Evolutionary conservation across 306 rosid species (phyloP), one percentile per base, ranked within the genome.

Genomic region (Betula pendula): DNA sequence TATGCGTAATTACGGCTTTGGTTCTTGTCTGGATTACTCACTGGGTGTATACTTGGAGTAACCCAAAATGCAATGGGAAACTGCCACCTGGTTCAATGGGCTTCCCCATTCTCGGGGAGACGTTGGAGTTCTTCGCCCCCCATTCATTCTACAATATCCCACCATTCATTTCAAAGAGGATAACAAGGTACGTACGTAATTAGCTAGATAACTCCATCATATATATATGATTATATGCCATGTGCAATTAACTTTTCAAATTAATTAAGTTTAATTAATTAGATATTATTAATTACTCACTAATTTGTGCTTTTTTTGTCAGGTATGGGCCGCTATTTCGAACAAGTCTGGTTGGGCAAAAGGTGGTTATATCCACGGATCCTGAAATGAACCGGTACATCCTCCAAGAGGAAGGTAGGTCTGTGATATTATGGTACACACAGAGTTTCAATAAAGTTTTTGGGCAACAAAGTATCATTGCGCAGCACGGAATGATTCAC

Each of bases 21-120:
- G 13, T 50, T 40, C 7, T 38, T 25, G 75, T 33, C 12, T 25
- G 16, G 65, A 53, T 31, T 6, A 9, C 25, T 14, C 33, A 63
- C 1, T 75, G 63, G 72, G 35, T 48, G 2, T 47, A 75, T 5
- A 62, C 3, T 0, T 50, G 72, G 79, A 3, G 14, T 13, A 48
- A 33, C 71, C 65, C 79, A 19, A 63, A 19, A 6, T 75, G 79
- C 79, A 75, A n/a, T n/a, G n/a, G n/a, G n/a, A n/a, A n/a, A n/a
- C n/a, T n/a, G n/a, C n/a, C n/a, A n/a, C n/a, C n/a, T 29, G 78
- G 78, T 63, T 60, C 78, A 13, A 75, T 75, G 78, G 78, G 78
- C 13, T 63, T 33, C 3, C 79, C 72, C 1, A 12, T 75, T 7
- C 6, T 75, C 47, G 65, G 79, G 14, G 79, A 75, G 49, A 75